A percentile compares a stretch with the other conserved stretches of the same genome.
Evolutionary conservation across 208 protist species (phyloP).

Genomic region (Crithidia fasciculata): DNA sequence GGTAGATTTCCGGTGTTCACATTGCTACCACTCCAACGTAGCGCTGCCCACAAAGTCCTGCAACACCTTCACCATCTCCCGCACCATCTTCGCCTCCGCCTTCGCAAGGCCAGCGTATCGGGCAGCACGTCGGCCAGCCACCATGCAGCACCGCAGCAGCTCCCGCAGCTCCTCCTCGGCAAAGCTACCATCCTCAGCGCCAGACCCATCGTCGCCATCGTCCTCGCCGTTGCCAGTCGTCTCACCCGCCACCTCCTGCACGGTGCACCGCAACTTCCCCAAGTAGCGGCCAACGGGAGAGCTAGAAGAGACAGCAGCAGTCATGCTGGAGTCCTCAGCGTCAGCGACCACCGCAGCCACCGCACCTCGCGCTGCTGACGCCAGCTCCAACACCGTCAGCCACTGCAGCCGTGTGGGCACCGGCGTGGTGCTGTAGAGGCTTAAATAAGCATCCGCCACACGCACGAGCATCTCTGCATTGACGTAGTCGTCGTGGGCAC

Average conservation of each 20-base stretch:
- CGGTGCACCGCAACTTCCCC: slow-evolving; percentile 11
- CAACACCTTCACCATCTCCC: slow-evolving; percentile 36
- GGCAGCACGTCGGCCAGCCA: slow-evolving; percentile 28
- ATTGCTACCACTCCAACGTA: slow-evolving; percentile 61
- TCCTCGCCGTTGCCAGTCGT: slow-evolving; percentile 2
- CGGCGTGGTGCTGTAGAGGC: slow-evolving; percentile 55
- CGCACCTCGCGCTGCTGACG: neutral
- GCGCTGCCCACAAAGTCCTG: slow-evolving; percentile 49
- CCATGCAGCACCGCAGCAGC: slow-evolving; percentile 47
- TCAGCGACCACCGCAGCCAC: neutral
- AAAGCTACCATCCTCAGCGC: slow-evolving; percentile 58
- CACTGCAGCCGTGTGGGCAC: slow-evolving; percentile 53
- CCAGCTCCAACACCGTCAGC: slow-evolving; percentile 14
- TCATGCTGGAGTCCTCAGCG: neutral
- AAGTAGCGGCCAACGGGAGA: neutral
- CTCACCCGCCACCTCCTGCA: slow-evolving; percentile 1
- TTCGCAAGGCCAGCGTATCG: slow-evolving; percentile 17
- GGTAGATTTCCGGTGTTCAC: no score
- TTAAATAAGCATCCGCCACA: slow-evolving; percentile 37
- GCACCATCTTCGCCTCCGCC: slow-evolving; percentile 14
- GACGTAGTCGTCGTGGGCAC: slow-evolving; percentile 2
- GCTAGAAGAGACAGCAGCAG: neutral
- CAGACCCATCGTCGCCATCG: neutral
- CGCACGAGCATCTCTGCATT: slow-evolving; percentile 30
- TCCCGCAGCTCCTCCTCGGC: slow-evolving; percentile 55